Conservation (phyloP, 2,329 filamentous ascomycete species). For the Fusarium subtropicale region DNA sequence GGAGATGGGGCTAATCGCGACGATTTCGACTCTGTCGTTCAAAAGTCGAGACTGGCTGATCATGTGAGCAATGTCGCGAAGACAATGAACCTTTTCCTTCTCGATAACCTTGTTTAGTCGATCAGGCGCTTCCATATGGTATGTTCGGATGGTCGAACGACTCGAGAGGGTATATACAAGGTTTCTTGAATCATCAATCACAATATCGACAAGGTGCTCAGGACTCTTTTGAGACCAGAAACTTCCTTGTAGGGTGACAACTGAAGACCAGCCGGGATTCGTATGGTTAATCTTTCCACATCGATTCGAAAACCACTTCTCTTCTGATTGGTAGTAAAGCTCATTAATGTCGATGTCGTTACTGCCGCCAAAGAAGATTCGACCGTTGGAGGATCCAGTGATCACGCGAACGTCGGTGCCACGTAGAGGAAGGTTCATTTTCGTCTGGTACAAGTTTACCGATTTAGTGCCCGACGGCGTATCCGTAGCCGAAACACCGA, state of each 20-base stretch:
- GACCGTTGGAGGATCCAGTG: constrained; percentile 82
- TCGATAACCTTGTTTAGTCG: constrained; percentile 73
- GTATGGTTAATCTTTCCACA: constrained; percentile 92
- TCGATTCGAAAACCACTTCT: constrained; percentile 93
- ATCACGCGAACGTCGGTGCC: constrained; percentile 83
- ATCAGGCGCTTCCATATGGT: constrained; percentile 79
- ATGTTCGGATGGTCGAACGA: constrained; percentile 88
- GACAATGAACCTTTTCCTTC: constrained; percentile 70
- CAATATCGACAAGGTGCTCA: constrained; percentile 81
- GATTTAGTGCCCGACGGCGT: constrained; percentile 76
- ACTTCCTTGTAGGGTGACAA: constrained; percentile 64
- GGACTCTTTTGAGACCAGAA: constrained; percentile 64
- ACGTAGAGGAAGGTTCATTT: constrained; percentile 81
- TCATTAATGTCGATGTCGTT: constrained; percentile 91
- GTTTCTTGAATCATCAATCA: constrained; percentile 87
- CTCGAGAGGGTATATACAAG: constrained; percentile 93
- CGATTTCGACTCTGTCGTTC: constrained; percentile 75
- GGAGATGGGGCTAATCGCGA: constrained; percentile 87
- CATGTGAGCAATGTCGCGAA: constrained; percentile 86
- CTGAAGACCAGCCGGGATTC: constrained; percentile 75
- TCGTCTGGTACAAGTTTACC: constrained; percentile 87
- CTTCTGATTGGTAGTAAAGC: constrained; percentile 95
- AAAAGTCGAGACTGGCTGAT: constrained; percentile 79
- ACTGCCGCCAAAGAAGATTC: constrained; percentile 91
- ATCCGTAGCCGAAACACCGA: constrained; percentile 81